phyloP scores from a whole-genome alignment of 2,329 filamentous ascomycete species.

The Lecanicillium sp. region DNA sequence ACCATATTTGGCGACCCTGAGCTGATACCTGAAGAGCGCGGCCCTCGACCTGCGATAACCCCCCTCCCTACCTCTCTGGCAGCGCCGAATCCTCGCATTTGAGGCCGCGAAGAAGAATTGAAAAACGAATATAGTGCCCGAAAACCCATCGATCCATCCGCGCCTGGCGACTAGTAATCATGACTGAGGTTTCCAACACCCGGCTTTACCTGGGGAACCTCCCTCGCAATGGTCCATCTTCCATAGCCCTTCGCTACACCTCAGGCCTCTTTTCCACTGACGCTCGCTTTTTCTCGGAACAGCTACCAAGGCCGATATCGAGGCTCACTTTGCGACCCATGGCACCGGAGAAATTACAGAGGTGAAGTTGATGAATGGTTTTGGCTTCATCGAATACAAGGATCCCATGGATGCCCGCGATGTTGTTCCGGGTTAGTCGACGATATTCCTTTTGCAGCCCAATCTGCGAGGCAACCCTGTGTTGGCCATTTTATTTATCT shows the following conservation, averaged over 20 bases:
- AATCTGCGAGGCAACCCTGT: too few species aligned
- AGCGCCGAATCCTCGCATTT: too few species aligned
- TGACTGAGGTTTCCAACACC: constrained; percentile 87
- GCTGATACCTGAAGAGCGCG: too few species aligned
- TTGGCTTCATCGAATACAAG: constrained; percentile 99
- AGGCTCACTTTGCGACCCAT: constrained; percentile 90
- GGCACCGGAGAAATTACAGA: constrained; percentile 96
- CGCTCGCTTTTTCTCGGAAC: constrained; percentile 24
- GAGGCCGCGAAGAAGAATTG: too few species aligned
- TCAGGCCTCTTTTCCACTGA: constrained; percentile 27
- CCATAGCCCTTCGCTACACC: too few species aligned
- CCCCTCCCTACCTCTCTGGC: too few species aligned
- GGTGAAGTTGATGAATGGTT: constrained; percentile 99
- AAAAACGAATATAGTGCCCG: too few species aligned
- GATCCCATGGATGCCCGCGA: constrained; percentile 97
- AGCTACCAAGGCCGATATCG: constrained; percentile 96
- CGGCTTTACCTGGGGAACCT: constrained; percentile 97
- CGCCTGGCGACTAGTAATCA: constrained; percentile 31
- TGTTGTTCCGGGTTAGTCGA: constrained; percentile 82
- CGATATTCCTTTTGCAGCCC: constrained; percentile 1
- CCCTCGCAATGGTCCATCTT: constrained; percentile 73
- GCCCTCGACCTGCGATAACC: too few species aligned
- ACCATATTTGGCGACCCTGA: too few species aligned
- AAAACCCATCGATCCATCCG: background rate
- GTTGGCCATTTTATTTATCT: too few species aligned